These are phyloP conservation scores for Litchi chinensis DNA, from an alignment of 345 rosid genomes.

Conservation along the genomic window DNA sequence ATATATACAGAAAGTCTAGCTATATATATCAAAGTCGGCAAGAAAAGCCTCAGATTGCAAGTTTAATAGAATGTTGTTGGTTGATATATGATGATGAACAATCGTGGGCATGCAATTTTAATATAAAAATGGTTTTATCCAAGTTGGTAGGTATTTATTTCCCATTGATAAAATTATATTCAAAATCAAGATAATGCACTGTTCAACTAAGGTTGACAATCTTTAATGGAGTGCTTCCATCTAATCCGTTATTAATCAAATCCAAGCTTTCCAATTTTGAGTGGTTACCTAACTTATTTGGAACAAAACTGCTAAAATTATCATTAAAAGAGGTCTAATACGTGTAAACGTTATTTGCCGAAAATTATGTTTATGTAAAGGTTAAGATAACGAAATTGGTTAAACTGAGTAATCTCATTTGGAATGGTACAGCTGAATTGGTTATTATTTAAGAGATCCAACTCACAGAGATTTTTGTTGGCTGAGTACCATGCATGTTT, in stretches of 20 bases:
- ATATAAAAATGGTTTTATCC: not conserved
- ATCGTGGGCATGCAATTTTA: constrained; percentile 13
- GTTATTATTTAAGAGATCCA: not conserved
- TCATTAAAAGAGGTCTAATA: too few species aligned
- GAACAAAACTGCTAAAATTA: too few species aligned
- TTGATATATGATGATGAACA: constrained; percentile 24
- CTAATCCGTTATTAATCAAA: not conserved
- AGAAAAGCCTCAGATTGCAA: constrained; percentile 11
- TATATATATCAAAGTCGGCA: constrained; percentile 12
- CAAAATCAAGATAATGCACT: not conserved
- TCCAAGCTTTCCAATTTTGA: not conserved
- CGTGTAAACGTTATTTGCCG: not conserved
- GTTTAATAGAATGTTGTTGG: constrained; percentile 12
- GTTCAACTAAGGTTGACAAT: not conserved
- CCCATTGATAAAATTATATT: not conserved
- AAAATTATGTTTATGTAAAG: not conserved
- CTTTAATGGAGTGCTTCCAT: not conserved
- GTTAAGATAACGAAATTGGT: not conserved
- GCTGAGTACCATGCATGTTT: not conserved
- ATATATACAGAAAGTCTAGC: not conserved
- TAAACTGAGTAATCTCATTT: not conserved
- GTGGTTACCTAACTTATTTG: too few species aligned
- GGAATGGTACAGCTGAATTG: not conserved
- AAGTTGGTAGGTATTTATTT: not conserved
- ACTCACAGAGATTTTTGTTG: not conserved